Conservation (phyloP, 2,329 filamentous ascomycete species). For the Pseudogymnoascus sp. region DNA sequence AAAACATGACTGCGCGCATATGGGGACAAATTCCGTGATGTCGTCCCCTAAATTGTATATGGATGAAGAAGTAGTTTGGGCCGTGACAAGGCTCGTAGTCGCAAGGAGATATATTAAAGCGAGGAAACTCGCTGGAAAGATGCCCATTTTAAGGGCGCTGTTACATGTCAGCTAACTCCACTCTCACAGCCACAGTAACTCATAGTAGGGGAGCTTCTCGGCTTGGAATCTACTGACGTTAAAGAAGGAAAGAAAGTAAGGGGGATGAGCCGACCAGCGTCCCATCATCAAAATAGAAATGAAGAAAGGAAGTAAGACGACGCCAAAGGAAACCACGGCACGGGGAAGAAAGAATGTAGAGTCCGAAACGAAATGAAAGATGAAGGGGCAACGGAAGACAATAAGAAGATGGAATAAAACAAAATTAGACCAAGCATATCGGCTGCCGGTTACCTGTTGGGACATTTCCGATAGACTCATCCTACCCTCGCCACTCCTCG, state of each 20-base stretch:
- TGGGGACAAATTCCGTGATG: constrained; percentile 24
- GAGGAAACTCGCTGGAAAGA: not conserved
- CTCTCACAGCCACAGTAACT: not conserved
- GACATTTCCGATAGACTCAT: not conserved
- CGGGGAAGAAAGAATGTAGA: not conserved
- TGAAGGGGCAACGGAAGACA: not conserved
- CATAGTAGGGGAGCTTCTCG: not conserved
- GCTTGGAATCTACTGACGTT: not conserved
- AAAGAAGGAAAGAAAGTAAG: not conserved
- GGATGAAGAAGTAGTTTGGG: not conserved
- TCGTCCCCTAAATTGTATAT: constrained; percentile 11
- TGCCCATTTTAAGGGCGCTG: not conserved
- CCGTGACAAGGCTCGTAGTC: not conserved
- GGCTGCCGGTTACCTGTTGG: not conserved
- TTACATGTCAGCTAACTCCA: not conserved
- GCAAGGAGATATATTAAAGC: not conserved
- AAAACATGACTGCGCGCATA: constrained; percentile 54
- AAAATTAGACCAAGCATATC: constrained; percentile 1
- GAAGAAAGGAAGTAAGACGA: constrained; percentile 1
- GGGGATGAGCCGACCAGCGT: not conserved
- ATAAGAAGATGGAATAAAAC: constrained; percentile 2
- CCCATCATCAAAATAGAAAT: not conserved
- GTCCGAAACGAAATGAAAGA: not conserved
- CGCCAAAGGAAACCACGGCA: not conserved
- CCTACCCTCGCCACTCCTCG: not conserved